A percentile compares a stretch with the other conserved stretches of the same genome.
These are phyloP conservation scores for Pseudogymnoascus sp. DNA, from an alignment of 2,329 filamentous ascomycete species.

Conservation along the genomic window DNA sequence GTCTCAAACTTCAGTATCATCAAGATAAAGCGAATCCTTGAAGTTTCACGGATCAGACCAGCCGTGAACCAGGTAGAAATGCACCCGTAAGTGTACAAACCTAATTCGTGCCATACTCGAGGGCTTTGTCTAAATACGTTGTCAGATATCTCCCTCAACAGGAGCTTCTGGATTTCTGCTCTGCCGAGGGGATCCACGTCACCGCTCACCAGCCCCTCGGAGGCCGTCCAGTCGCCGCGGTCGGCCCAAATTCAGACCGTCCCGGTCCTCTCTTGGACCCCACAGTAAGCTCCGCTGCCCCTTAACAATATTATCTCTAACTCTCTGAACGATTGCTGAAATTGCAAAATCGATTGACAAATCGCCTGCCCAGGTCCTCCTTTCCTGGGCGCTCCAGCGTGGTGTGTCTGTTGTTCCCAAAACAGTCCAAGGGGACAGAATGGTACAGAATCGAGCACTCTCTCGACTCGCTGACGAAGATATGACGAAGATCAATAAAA, in stretches of 20 bases:
- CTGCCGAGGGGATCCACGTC: constrained; percentile 50
- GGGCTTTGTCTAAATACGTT: not conserved
- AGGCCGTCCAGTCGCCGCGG: not conserved
- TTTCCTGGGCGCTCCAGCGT: constrained; percentile 40
- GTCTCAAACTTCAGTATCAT: constrained; percentile 40
- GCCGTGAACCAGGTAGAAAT: constrained; percentile 51
- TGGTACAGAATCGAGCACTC: not conserved
- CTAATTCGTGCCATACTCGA: not conserved
- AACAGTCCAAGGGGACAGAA: constrained; percentile 30
- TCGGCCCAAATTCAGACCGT: not conserved
- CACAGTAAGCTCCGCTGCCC: not conserved
- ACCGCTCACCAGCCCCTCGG: not conserved
- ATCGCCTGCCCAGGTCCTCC: constrained; percentile 35
- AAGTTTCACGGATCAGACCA: constrained; percentile 35
- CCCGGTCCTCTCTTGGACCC: not conserved
- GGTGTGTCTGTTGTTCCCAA: constrained; percentile 43
- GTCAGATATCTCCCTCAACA: constrained; percentile 48
- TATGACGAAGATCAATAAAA: not conserved
- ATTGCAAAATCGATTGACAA: constrained; percentile 34
- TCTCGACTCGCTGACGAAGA: not conserved
- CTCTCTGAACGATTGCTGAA: constrained; percentile 27
- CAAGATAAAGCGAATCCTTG: constrained; percentile 33
- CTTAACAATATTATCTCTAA: not conserved
- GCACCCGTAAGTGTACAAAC: constrained; percentile 52
- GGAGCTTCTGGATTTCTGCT: constrained; percentile 60